phyloP scores from a whole-genome alignment of 2,329 filamentous ascomycete species.

The Rutstroemia sp. region DNA sequence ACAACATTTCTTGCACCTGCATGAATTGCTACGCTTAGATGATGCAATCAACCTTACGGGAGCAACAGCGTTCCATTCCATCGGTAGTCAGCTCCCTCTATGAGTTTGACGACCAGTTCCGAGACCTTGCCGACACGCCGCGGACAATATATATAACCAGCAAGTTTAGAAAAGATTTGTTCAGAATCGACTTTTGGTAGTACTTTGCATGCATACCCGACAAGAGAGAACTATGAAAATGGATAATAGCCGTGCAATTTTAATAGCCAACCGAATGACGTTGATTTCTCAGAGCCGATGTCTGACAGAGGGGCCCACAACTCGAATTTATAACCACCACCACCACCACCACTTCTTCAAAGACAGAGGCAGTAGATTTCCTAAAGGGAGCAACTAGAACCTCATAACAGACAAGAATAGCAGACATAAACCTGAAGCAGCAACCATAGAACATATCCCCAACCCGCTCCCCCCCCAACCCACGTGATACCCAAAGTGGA shows the following conservation, averaged over 20 bases:
- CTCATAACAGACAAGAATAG: neutral
- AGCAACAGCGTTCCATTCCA: neutral
- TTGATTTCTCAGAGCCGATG: neutral
- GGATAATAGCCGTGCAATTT: neutral
- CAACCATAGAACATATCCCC: too few species aligned
- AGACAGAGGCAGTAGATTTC: too few species aligned
- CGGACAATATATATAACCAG: neutral
- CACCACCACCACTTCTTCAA: too few species aligned
- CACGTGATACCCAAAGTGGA: slow-evolving; percentile 9
- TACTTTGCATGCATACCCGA: too few species aligned
- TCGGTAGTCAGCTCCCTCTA: neutral
- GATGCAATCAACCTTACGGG: neutral
- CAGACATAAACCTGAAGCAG: too few species aligned
- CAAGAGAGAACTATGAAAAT: too few species aligned
- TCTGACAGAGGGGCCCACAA: neutral
- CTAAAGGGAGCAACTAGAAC: too few species aligned
- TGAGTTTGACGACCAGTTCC: too few species aligned
- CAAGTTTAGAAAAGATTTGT: too few species aligned
- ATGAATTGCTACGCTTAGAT: neutral
- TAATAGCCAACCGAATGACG: neutral
- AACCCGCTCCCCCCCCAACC: too few species aligned
- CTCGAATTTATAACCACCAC: neutral
- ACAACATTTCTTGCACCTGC: neutral
- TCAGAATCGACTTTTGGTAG: too few species aligned
- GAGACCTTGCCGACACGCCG: too few species aligned